phyloP scores from a whole-genome alignment of 345 rosid species.

The Citrus unshiu region DNA sequence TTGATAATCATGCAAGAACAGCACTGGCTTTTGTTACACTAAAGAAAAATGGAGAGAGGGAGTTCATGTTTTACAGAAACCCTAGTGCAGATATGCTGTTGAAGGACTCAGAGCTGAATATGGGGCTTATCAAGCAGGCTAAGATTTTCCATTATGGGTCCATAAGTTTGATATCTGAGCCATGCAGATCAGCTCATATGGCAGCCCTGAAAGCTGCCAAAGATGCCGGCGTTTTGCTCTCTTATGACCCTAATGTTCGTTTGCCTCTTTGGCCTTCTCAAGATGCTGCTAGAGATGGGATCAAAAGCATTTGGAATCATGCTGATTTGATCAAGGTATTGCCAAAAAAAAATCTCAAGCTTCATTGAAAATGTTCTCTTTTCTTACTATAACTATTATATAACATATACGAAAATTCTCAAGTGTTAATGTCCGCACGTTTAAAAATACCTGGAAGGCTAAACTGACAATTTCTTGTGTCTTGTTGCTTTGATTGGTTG shows the following conservation, averaged over 20 bases:
- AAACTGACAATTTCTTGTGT: no score
- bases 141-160: constrained; percentile 75
- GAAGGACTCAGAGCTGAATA: constrained; percentile 57
- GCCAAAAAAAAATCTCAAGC: not conserved
- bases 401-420: not conserved
- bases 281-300: constrained; percentile 54
- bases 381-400: not conserved
- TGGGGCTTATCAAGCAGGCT: constrained; percentile 50
- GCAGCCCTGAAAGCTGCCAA: constrained; percentile 75
- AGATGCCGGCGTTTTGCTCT: constrained; percentile 48
- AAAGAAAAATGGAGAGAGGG: constrained; percentile 59
- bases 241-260: constrained; percentile 66
- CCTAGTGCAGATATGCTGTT: constrained; percentile 77
- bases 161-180: constrained; percentile 65
- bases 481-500: no score
- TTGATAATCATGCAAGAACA: constrained; percentile 55
- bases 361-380: not conserved
- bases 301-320: constrained; percentile 59
- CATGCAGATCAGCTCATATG: constrained; percentile 62
- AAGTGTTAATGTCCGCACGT: no score
- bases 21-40: constrained; percentile 69
- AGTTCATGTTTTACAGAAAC: constrained; percentile 70
- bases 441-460: no score
- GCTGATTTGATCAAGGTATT: constrained; percentile 62
- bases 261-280: constrained; percentile 68